A percentile compares a stretch with the other conserved stretches of the same genome.
phyloP scores from a whole-genome alignment of 2,329 filamentous ascomycete species.

The Pseudocercospora eumusae region DNA sequence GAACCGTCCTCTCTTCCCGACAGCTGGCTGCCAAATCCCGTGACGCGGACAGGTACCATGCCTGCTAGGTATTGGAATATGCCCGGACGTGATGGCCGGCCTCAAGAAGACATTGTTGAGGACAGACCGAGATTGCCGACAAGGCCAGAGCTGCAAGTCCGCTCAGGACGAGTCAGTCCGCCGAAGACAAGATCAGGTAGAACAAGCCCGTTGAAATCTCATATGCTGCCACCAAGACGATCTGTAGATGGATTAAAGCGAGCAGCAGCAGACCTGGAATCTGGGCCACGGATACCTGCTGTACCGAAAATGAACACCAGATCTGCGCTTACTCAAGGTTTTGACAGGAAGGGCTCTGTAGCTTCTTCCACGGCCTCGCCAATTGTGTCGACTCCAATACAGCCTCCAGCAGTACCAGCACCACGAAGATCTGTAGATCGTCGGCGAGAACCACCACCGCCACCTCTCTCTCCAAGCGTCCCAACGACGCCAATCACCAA shows the following conservation, averaged over 20 bases:
- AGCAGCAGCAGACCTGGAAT: constrained; percentile 23
- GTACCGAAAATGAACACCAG: constrained; percentile 23
- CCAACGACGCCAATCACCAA: constrained; percentile 40
- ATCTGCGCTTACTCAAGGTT: constrained; percentile 36
- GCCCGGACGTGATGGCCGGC: constrained; percentile 13
- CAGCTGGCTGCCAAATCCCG: constrained; percentile 26
- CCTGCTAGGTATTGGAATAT: constrained; percentile 32
- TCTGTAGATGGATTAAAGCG: constrained; percentile 29
- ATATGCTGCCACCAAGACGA: constrained; percentile 29
- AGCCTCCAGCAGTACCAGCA: constrained; percentile 39
- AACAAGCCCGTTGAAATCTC: constrained; percentile 34
- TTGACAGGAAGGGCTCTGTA: constrained; percentile 22
- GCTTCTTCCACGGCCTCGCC: constrained; percentile 18
- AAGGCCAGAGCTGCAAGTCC: constrained; percentile 37
- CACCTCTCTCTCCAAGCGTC: constrained; percentile 16
- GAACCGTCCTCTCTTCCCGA: constrained; percentile 37
- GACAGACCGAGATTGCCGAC: constrained; percentile 38
- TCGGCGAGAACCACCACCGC: constrained; percentile 30
- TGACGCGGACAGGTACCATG: constrained; percentile 26
- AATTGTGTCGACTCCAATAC: constrained; percentile 14
- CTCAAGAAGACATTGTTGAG: constrained; percentile 31
- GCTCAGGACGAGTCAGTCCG: constrained; percentile 36
- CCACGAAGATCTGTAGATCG: constrained; percentile 38
- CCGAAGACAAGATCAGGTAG: constrained; percentile 33
- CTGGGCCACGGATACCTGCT: constrained; percentile 33